A percentile compares a stretch with the other conserved stretches of the same genome.
phyloP scores from a whole-genome alignment of 2,329 filamentous ascomycete species.

The Diaporthe eres region DNA sequence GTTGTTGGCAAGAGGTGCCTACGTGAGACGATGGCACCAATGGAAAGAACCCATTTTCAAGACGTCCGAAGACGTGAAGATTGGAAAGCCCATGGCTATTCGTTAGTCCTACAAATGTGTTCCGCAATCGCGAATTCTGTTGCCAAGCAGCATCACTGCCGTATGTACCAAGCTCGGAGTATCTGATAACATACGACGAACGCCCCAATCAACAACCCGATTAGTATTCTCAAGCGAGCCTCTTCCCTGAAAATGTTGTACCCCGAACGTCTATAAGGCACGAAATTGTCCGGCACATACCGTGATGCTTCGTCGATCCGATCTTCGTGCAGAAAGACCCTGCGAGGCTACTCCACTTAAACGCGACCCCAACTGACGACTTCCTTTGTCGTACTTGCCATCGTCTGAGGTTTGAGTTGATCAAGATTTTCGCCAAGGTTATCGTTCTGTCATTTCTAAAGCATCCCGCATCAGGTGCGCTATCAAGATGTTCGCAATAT shows the following conservation, averaged over 20 bases:
- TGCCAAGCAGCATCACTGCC: neutral
- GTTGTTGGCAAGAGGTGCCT: neutral
- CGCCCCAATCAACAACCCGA: neutral
- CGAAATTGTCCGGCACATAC: neutral
- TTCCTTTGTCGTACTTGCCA: neutral
- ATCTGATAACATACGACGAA: neutral
- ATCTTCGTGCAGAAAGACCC: neutral
- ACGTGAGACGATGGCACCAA: neutral
- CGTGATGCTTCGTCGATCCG: neutral
- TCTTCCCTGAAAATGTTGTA: neutral
- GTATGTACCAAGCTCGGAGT: constrained; percentile 1
- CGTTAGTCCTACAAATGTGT: neutral
- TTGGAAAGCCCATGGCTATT: constrained; percentile 1
- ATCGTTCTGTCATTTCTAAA: neutral
- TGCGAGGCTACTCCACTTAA: neutral
- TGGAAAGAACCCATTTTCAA: neutral
- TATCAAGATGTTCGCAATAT: neutral
- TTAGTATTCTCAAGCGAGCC: neutral
- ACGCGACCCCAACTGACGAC: neutral
- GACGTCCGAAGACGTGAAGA: neutral
- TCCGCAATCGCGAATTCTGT: neutral
- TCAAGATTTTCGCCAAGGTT: neutral
- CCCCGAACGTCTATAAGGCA: neutral
- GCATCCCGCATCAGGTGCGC: neutral
- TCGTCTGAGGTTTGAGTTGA: neutral